Conservation (phyloP, 2,329 filamentous ascomycete species). For the Graphium sp. region DNA sequence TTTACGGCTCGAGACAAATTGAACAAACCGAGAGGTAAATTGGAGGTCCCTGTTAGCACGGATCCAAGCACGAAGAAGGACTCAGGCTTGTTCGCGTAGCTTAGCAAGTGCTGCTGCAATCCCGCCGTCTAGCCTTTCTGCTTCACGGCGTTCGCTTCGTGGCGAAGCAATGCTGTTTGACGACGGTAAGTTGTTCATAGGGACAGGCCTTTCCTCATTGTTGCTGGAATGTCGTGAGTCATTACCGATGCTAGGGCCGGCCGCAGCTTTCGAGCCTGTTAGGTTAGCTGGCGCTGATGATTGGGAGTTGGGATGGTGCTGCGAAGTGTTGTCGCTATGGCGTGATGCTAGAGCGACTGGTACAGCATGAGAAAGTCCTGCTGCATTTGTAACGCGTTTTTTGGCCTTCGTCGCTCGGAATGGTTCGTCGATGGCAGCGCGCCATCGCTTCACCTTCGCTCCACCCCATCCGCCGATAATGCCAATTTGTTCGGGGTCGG, state of each 20-base stretch:
- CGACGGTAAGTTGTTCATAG: no score
- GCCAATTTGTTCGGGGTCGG: constrained; percentile 67
- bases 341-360: no score
- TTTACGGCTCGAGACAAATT: no score
- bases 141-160: constrained; percentile 16
- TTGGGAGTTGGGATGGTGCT: background rate
- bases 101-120: constrained; percentile 44
- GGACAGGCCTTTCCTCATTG: constrained; percentile 31
- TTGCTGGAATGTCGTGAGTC: constrained; percentile 31
- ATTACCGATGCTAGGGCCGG: constrained; percentile 23
- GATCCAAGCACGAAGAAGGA: no score
- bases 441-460: constrained; percentile 85
- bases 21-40: no score
- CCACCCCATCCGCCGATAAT: constrained; percentile 87
- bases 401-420: constrained; percentile 61
- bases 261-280: background rate
- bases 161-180: no score
- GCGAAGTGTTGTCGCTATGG: no score
- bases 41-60: no score
- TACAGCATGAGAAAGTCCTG: no score
- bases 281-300: background rate
- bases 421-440: constrained; percentile 63
- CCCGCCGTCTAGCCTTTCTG: constrained; percentile 29
- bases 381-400: constrained; percentile 20
- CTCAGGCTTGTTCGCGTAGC: constrained; percentile 27